phyloP scores from a whole-genome alignment of 176 grass and related monocot species.

The Ampelocalamus luodianensis region DNA sequence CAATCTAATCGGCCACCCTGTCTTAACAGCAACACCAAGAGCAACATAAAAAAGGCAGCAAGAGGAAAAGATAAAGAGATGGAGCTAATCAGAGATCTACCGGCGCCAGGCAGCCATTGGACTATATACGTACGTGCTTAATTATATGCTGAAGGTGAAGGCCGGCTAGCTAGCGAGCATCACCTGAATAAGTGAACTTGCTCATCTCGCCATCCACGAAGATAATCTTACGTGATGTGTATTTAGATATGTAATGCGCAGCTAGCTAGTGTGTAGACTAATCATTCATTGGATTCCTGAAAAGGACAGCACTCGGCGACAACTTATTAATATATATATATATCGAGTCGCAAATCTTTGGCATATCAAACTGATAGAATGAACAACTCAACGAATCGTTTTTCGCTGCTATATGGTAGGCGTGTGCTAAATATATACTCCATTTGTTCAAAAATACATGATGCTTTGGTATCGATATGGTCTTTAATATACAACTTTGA shows the following conservation, averaged over 20 bases:
- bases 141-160: background rate
- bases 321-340: background rate
- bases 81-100: background rate
- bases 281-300: background rate
- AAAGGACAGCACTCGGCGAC: background rate
- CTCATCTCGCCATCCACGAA: background rate
- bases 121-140: too few species aligned
- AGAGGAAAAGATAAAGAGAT: background rate
- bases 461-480: too few species aligned
- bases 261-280: background rate
- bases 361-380: background rate
- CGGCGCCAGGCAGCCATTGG: background rate
- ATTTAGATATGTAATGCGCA: background rate
- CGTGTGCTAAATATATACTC: background rate
- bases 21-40: background rate
- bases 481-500: too few species aligned
- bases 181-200: background rate
- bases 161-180: background rate
- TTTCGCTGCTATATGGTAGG: background rate
- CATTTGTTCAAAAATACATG: too few species aligned
- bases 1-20: background rate
- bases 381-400: background rate
- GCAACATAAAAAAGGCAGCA: background rate
- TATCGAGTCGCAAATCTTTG: too few species aligned
- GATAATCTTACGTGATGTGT: background rate